phyloP scores from a whole-genome alignment of 2,329 filamentous ascomycete genomes.

The Botryosphaeria agaves region DNA sequence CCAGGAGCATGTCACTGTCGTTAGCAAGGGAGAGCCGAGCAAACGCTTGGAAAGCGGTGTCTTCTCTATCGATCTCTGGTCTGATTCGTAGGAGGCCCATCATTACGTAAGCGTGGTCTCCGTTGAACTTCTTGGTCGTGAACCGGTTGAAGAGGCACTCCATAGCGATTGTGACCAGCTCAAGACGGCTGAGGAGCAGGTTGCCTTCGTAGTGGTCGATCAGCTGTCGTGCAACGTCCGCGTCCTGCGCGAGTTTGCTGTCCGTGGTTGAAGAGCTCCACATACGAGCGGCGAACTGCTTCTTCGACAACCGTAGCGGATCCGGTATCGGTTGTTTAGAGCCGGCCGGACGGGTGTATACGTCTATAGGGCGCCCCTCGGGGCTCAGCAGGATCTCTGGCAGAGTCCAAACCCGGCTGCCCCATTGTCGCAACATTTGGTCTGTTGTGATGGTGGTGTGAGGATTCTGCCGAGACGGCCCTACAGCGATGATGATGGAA shows the following conservation, averaged over 20 bases:
- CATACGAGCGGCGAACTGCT: constrained; percentile 21
- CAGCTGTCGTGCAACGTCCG: constrained; percentile 20
- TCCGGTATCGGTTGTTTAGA: no score
- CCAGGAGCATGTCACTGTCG: constrained; percentile 26
- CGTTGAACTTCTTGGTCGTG: constrained; percentile 18
- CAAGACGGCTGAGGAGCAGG: constrained; percentile 21
- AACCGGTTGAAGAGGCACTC: constrained; percentile 22
- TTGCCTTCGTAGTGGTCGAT: constrained; percentile 29
- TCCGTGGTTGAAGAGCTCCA: no score
- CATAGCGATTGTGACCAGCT: constrained; percentile 23
- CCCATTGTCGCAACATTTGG: constrained; percentile 24
- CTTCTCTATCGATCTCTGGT: constrained; percentile 19
- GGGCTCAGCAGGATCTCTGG: constrained; percentile 24
- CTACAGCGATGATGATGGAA: constrained; percentile 24
- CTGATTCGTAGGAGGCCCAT: constrained; percentile 27
- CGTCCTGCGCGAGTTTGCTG: no score
- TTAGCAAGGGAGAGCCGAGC: constrained; percentile 28
- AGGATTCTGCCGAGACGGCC: constrained; percentile 3
- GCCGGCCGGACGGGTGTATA: constrained; percentile 16
- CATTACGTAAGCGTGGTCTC: constrained; percentile 27
- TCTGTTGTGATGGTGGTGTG: constrained; percentile 7
- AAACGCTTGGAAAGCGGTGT: constrained; percentile 30
- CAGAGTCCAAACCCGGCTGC: constrained; percentile 27
- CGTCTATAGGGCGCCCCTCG: constrained; percentile 10
- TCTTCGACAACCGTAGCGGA: constrained; percentile 16